Evolutionary conservation across 192 early-diverging fungal species (phyloP).

Genomic region (Chytriomyces hyalinus): DNA sequence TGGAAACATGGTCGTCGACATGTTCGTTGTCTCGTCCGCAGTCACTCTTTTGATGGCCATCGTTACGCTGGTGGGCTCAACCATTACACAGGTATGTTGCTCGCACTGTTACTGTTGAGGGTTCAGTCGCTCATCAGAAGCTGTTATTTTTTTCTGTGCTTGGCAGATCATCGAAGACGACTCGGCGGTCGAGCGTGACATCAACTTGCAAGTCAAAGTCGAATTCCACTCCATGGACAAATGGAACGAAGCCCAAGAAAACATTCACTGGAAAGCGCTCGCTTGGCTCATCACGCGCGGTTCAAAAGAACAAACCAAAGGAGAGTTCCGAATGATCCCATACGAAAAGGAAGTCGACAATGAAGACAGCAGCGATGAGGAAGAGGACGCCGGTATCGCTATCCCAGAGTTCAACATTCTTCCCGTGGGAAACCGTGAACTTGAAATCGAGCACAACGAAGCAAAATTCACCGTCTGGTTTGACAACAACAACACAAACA

Average conservation of each 20-base stretch:
- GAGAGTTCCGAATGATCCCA: conserved; percentile 43
- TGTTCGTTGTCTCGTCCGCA: conserved; percentile 45
- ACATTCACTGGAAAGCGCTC: conserved; percentile 40
- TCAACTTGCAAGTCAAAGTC: conserved; percentile 39
- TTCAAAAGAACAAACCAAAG: conserved; percentile 36
- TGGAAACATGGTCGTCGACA: conserved; percentile 50
- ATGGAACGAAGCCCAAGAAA: conserved; percentile 33
- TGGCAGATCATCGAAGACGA: conserved; percentile 33
- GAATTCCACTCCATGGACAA: conserved; percentile 40
- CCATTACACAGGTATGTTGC: conserved; percentile 7
- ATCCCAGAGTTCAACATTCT: conserved; percentile 48
- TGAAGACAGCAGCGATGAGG: conserved; percentile 12
- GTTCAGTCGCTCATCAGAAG: not conserved
- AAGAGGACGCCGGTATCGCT: conserved; percentile 13
- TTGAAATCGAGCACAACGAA: conserved; percentile 44
- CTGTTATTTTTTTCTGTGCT: not conserved
- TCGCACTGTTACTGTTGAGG: not conserved
- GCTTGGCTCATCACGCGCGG: conserved; percentile 42
- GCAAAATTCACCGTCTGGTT: conserved; percentile 39
- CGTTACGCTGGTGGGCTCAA: conserved; percentile 31
- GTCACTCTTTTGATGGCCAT: conserved; percentile 41
- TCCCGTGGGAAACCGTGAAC: conserved; percentile 33
- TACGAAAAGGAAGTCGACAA: conserved; percentile 40
- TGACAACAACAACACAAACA: conserved; percentile 20
- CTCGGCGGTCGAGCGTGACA: not conserved